A percentile compares a stretch with the other conserved stretches of the same genome.
Evolutionary conservation across 2,329 filamentous ascomycete species (phyloP).

Genomic region (Didymella keratinophila): DNA sequence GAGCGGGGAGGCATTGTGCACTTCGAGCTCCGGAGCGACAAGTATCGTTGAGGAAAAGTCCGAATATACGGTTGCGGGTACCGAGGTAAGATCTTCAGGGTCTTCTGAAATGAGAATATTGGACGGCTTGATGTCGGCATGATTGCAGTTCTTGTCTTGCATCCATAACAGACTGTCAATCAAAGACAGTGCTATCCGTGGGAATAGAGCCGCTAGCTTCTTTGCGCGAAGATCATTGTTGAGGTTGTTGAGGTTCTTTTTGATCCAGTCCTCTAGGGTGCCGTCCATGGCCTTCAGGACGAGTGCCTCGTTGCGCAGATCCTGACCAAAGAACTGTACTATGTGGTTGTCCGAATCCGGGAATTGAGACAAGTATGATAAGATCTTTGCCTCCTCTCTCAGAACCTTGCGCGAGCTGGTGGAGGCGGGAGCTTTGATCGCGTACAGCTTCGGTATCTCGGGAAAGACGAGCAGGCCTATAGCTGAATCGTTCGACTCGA

Average conservation of each 20-base stretch:
- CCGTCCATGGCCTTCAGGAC: slow-evolving; percentile 45
- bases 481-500: slow-evolving; percentile 30
- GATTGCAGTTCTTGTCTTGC: slow-evolving; percentile 49
- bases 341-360: slow-evolving; percentile 35
- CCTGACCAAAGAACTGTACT: slow-evolving; percentile 46
- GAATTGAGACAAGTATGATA: slow-evolving; percentile 45
- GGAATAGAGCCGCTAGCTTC: slow-evolving; percentile 51
- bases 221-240: slow-evolving; percentile 40
- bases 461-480: slow-evolving; percentile 21
- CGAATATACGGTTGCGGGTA: slow-evolving; percentile 46
- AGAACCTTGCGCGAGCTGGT: slow-evolving; percentile 44
- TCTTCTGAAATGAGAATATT: slow-evolving; percentile 53
- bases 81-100: slow-evolving; percentile 9
- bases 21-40: slow-evolving; percentile 14
- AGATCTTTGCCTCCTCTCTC: slow-evolving; percentile 40
- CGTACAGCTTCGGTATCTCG: slow-evolving; percentile 34
- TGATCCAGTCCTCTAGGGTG: slow-evolving; percentile 46
- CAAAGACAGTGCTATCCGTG: slow-evolving; percentile 51
- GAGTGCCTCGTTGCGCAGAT: slow-evolving; percentile 39
- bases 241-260: slow-evolving; percentile 39
- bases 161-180: slow-evolving; percentile 55
- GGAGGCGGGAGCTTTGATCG: slow-evolving; percentile 46
- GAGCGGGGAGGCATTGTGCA: slow-evolving; percentile 35
- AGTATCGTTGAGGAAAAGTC: slow-evolving; percentile 55
- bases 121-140: slow-evolving; percentile 58